phyloP scores from a whole-genome alignment of 345 rosid genomes.

The Populus euphratica region DNA sequence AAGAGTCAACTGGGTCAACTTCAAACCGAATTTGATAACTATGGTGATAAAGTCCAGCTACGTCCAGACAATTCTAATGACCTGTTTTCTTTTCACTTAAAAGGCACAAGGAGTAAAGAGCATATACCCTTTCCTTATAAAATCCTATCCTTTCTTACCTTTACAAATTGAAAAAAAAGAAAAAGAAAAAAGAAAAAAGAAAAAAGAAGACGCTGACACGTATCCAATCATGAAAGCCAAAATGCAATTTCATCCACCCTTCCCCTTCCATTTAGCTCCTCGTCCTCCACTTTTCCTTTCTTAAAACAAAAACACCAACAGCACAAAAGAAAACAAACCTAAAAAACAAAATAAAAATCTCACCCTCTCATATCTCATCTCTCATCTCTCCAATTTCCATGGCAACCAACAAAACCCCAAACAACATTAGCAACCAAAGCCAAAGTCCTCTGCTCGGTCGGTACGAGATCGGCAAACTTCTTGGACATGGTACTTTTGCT shows the following conservation, averaged over 20 bases:
- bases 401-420: slow-evolving; percentile 2
- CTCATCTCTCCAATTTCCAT: background rate
- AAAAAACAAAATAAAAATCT: background rate
- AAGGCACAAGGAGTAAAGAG: too few species aligned
- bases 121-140: too few species aligned
- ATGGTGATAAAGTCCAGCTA: too few species aligned
- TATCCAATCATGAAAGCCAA: background rate
- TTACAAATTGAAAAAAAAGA: too few species aligned
- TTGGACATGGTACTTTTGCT: slow-evolving; percentile 28
- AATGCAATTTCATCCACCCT: background rate
- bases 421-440: background rate
- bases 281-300: background rate
- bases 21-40: too few species aligned
- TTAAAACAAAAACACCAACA: background rate
- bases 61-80: too few species aligned
- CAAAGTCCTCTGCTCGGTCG: slow-evolving; percentile 22
- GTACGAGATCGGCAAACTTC: slow-evolving; percentile 27
- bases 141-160: too few species aligned
- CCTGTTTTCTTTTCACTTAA: too few species aligned
- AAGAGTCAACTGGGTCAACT: too few species aligned
- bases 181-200: too few species aligned
- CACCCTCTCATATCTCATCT: background rate
- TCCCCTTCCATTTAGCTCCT: background rate
- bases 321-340: background rate
- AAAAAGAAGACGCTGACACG: background rate